A percentile compares a stretch with the other conserved stretches of the same genome.
Conservation (phyloP, 192 early-diverging fungal genomes). For the Cladochytrium replicatum region DNA sequence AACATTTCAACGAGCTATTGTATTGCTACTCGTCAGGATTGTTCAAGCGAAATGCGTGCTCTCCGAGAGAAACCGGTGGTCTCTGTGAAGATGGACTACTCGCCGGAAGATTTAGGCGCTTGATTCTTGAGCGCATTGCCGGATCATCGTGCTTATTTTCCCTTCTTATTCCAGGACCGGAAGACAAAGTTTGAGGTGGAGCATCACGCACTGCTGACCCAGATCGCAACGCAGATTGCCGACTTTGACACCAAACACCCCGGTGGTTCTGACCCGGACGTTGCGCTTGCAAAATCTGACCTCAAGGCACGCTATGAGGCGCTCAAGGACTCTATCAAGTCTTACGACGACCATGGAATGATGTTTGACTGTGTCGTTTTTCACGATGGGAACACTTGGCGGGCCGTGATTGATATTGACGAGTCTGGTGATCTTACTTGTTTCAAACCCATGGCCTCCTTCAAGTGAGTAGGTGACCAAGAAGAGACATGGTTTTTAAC, state of each 20-base stretch:
- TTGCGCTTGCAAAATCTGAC: slow-evolving; percentile 37
- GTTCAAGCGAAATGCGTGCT: no score
- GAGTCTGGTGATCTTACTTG: slow-evolving; percentile 65
- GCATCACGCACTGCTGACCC: slow-evolving; percentile 25
- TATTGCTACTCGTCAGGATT: neutral
- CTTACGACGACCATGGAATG: slow-evolving; percentile 65
- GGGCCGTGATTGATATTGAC: slow-evolving; percentile 67
- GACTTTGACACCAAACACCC: slow-evolving; percentile 33
- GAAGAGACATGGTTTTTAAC: no score
- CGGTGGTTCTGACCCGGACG: slow-evolving; percentile 32
- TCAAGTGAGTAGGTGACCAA: slow-evolving; percentile 48
- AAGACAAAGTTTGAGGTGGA: slow-evolving; percentile 29
- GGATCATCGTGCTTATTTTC: slow-evolving; percentile 1
- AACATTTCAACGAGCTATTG: neutral
- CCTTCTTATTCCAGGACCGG: slow-evolving; percentile 13
- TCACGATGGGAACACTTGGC: slow-evolving; percentile 82
- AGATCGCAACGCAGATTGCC: slow-evolving; percentile 32
- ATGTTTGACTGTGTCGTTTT: slow-evolving; percentile 69
- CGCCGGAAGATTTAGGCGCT: slow-evolving; percentile 1
- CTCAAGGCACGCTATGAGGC: slow-evolving; percentile 54
- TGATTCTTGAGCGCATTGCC: neutral
- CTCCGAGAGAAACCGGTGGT: no score
- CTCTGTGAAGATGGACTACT: neutral
- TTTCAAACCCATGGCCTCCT: neutral
- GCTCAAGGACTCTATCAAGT: slow-evolving; percentile 45